A percentile compares a stretch with the other conserved stretches of the same genome.
Evolutionary conservation across 345 rosid genomes (phyloP).

Genomic region (Lagerstroemia speciosa): DNA sequence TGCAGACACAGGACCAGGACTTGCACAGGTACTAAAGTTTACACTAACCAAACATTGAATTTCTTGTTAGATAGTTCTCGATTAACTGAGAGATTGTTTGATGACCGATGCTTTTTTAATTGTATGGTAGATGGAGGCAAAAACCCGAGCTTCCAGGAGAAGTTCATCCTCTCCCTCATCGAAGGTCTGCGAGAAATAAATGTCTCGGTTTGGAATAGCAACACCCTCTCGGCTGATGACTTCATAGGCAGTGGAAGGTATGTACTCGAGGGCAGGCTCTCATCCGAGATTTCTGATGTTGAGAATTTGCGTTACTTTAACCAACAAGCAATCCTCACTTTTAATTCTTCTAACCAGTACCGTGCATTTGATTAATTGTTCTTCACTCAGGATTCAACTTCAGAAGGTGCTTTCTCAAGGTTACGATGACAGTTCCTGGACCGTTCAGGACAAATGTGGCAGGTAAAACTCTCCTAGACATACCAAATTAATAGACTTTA

Average conservation of each 20-base stretch:
- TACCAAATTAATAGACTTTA: too few relatives aligned
- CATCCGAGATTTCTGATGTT: background rate
- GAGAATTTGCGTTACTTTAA: too few relatives aligned
- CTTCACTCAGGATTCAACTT: constrained; percentile 37
- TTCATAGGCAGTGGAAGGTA: constrained; percentile 44
- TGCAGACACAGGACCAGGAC: constrained; percentile 47
- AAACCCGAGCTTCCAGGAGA: constrained; percentile 48
- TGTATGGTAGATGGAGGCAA: constrained; percentile 42
- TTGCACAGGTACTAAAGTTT: constrained; percentile 70
- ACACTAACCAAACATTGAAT: too few relatives aligned
- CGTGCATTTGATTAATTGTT: too few relatives aligned
- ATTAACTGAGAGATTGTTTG: too few relatives aligned
- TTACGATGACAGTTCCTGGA: constrained; percentile 37
- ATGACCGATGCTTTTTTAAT: too few relatives aligned
- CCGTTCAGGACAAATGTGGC: constrained; percentile 27
- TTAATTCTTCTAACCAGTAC: too few relatives aligned
- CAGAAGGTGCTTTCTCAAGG: constrained; percentile 41
- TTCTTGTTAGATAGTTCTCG: too few relatives aligned
- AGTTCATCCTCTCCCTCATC: constrained; percentile 32
- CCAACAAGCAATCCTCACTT: too few relatives aligned
- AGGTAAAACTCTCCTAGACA: too few relatives aligned
- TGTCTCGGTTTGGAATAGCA: constrained; percentile 37
- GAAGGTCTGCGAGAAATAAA: constrained; percentile 43
- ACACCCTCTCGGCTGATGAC: constrained; percentile 38
- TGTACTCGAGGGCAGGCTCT: background rate